These are phyloP conservation scores for Didymella segeticola DNA, from an alignment of 2,329 filamentous ascomycete genomes.

Conservation along the genomic window DNA sequence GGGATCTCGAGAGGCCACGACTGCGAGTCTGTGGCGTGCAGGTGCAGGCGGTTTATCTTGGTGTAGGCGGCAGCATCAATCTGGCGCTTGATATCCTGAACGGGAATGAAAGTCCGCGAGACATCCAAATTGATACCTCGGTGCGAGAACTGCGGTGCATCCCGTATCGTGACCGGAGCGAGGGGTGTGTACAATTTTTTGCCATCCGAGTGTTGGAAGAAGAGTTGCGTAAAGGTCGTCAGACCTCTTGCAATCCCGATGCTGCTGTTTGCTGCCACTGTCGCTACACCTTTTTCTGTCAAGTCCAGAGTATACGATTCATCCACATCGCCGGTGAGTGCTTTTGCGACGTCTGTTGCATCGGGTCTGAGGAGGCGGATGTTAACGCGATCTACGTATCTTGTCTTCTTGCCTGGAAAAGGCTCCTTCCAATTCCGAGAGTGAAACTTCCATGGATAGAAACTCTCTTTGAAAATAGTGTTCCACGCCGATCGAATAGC, in stretches of 20 bases:
- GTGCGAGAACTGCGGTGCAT: slow-evolving; percentile 76
- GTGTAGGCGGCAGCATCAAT: slow-evolving; percentile 80
- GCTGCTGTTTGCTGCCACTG: slow-evolving; percentile 69
- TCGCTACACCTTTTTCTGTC: slow-evolving; percentile 63
- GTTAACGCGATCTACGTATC: slow-evolving; percentile 64
- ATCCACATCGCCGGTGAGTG: slow-evolving; percentile 69
- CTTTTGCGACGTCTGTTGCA: slow-evolving; percentile 62
- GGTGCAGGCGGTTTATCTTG: slow-evolving; percentile 83
- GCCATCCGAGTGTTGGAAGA: slow-evolving; percentile 72
- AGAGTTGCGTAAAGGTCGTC: slow-evolving; percentile 79
- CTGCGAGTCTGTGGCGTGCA: slow-evolving; percentile 83
- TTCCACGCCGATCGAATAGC: slow-evolving; percentile 63
- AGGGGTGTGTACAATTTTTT: slow-evolving; percentile 68
- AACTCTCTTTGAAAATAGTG: slow-evolving; percentile 70
- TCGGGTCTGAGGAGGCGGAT: slow-evolving; percentile 68
- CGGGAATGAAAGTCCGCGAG: slow-evolving; percentile 72
- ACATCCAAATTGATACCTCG: slow-evolving; percentile 83
- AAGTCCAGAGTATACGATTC: slow-evolving; percentile 77
- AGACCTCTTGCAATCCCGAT: slow-evolving; percentile 75
- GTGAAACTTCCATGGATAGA: slow-evolving; percentile 81
- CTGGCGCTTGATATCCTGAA: slow-evolving; percentile 72
- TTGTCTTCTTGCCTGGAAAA: slow-evolving; percentile 49
- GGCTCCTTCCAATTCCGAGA: slow-evolving; percentile 71
- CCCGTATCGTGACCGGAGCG: slow-evolving; percentile 75
- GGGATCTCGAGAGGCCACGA: slow-evolving; percentile 86